These are phyloP conservation scores for Lenwebbia sp. DNA, from an alignment of 345 rosid genomes.

Conservation along the genomic window DNA sequence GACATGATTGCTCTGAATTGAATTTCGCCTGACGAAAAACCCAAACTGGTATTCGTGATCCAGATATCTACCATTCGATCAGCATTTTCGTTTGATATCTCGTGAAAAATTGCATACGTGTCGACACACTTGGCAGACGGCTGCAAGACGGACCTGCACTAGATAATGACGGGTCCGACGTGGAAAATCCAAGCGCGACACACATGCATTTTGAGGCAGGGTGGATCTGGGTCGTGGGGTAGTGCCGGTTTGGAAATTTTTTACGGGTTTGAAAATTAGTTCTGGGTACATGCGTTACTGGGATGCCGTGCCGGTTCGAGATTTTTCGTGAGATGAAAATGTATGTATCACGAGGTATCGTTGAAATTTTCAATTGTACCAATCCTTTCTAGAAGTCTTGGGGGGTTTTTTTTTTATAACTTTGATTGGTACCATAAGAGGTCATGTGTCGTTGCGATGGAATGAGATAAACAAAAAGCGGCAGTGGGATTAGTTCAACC, in stretches of 20 bases:
- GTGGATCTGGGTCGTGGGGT: not conserved
- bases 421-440: not conserved
- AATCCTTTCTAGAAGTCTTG: not conserved
- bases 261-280: not conserved
- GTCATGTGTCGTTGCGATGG: not conserved
- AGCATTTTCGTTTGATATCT: not conserved
- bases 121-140: not conserved
- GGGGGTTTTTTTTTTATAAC: not conserved
- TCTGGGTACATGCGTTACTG: too few species aligned
- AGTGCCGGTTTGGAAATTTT: too few species aligned
- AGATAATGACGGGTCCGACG: not conserved
- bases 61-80: not conserved
- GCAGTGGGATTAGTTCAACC: not conserved
- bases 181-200: not conserved
- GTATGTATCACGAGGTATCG: not conserved
- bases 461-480: not conserved
- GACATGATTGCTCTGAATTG: not conserved
- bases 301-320: not conserved
- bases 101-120: not conserved
- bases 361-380: not conserved
- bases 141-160: too few species aligned
- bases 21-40: not conserved
- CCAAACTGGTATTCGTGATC: fast-evolving
- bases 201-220: not conserved
- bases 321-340: not conserved